Evolutionary conservation across 2,329 filamentous ascomycete genomes (phyloP).

Genomic region (Cytospora piceicola): DNA sequence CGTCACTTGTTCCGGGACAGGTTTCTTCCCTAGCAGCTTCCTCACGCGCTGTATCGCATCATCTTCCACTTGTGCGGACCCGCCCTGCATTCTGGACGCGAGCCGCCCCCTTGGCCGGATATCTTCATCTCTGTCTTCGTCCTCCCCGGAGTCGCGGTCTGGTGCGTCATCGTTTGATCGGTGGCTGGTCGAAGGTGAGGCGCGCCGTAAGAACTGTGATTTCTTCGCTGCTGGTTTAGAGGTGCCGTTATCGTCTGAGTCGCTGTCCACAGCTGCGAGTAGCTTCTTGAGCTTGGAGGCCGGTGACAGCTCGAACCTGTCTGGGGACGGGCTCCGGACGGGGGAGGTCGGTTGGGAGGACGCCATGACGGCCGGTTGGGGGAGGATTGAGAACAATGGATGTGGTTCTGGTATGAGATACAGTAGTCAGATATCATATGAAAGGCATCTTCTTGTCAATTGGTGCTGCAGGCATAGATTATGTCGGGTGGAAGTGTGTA

Average conservation of each 20-base stretch:
- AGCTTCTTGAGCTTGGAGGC: conserved; percentile 59
- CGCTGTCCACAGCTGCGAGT: conserved; percentile 54
- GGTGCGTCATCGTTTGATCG: conserved; percentile 21
- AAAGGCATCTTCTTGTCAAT: conserved; percentile 14
- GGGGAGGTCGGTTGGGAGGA: conserved; percentile 53
- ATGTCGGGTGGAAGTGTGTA: neutral
- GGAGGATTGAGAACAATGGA: conserved; percentile 3
- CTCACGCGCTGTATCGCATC: conserved; percentile 48
- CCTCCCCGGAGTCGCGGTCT: conserved; percentile 34
- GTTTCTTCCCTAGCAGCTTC: conserved; percentile 45
- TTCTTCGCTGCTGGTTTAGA: conserved; percentile 25
- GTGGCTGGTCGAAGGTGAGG: conserved; percentile 11
- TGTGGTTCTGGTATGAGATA: neutral
- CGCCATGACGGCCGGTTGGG: conserved; percentile 47
- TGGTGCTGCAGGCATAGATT: neutral
- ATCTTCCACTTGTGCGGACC: conserved; percentile 27
- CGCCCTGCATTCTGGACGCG: conserved; percentile 64
- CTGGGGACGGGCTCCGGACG: conserved; percentile 45
- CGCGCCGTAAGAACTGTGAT: conserved; percentile 21
- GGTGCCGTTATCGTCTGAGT: conserved; percentile 50
- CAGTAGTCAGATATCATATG: conserved; percentile 3
- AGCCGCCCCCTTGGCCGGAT: conserved; percentile 64
- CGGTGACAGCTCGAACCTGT: conserved; percentile 54
- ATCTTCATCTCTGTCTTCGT: conserved; percentile 54
- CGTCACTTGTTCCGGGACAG: conserved; percentile 34